Base-by-base conservation (phyloP, 2,329 filamentous ascomycete genomes). In the Nectriaceae sp. region DNA sequence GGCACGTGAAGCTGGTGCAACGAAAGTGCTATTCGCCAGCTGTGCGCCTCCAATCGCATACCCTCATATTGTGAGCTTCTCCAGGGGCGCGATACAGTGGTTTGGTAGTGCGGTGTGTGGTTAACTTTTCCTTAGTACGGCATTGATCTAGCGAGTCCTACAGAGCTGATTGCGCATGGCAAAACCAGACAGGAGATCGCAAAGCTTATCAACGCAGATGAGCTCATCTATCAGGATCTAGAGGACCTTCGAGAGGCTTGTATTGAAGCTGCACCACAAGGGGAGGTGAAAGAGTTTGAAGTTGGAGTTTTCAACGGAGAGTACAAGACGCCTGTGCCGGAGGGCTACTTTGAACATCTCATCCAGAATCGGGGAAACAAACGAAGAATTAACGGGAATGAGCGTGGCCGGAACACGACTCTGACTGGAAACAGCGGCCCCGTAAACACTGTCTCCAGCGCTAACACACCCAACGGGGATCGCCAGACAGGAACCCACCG, bases 271-370 rank as follows among this genome's bases (percentile, higher is more conserved):
- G 85, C 83, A 52, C 79, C 84, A 42, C 73, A 79, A 46, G 71
- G 80, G 52, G 72, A 70, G 29, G 65, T 81, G 60, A 76, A 76
- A 8, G 76, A 86, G 46, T 97, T 97, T 57, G 93, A 97, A 66
- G 85, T 95, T 3, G 92, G 93, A 45, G 92, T 97, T 8, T 97
- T 97, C 74, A 90, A 85, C 64, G 93, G 93, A 39, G 83, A 85
- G 55, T 97, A 97, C 69, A 78, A 89, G 52, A 97, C 93, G 0
- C 83, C 84, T 0, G 88, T 97, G 2, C 82, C 87, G 1, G 79
- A 85, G 5, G 85, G 81, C 31, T 97, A 97, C 72, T 94, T 97
- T 59, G 83, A 89, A 56, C 89, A 90, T 61, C 76, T 95, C 4
- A 86, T 89, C 69, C 75, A 79, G 49, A 71, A 91, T 16, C 79